Percentiles rank a stretch among this genome's conserved stretches.
Conservation (phyloP, 2,329 filamentous ascomycete species). For the Beauveria rudraprayagi region DNA sequence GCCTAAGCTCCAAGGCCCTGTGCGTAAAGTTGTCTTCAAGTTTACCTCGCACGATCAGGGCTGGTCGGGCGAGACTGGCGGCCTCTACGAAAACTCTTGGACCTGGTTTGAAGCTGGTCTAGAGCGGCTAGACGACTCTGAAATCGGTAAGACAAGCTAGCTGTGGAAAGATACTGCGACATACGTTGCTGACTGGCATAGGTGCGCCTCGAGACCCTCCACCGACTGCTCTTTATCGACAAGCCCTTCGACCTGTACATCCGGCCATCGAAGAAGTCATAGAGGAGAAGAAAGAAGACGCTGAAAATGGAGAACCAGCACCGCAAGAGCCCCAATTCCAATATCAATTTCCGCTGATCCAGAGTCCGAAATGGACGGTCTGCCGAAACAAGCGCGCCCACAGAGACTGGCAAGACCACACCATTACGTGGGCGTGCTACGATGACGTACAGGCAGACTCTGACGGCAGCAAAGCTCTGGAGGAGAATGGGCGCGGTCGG, state of each 20-base stretch:
- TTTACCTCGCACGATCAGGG: slow-evolving; percentile 52
- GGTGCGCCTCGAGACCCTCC: background rate
- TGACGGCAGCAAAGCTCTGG: slow-evolving; percentile 29
- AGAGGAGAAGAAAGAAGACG: slow-evolving; percentile 5
- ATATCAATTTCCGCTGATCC: slow-evolving; percentile 31
- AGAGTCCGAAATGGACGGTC: slow-evolving; percentile 32
- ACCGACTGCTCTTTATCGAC: background rate
- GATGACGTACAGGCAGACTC: slow-evolving; percentile 41
- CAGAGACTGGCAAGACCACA: slow-evolving; percentile 29
- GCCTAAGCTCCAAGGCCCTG: slow-evolving; percentile 38
- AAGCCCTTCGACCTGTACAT: slow-evolving; percentile 6
- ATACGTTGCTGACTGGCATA: background rate
- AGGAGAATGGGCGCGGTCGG: slow-evolving; percentile 38
- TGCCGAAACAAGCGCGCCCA: slow-evolving; percentile 38
- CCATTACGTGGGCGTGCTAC: slow-evolving; percentile 44
- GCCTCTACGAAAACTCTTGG: slow-evolving; percentile 40
- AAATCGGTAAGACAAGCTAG: slow-evolving; percentile 19
- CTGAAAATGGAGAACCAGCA: background rate
- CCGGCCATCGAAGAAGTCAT: slow-evolving; percentile 14
- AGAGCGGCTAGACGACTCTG: slow-evolving; percentile 41
- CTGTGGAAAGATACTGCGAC: background rate
- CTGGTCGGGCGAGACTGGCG: slow-evolving; percentile 31
- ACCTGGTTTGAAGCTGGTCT: slow-evolving; percentile 59
- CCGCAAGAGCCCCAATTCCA: slow-evolving; percentile 10
- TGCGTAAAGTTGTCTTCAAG: slow-evolving; percentile 54